These are phyloP conservation scores for Bruguiera sexangula DNA, from an alignment of 345 rosid genomes.

Conservation along the genomic window DNA sequence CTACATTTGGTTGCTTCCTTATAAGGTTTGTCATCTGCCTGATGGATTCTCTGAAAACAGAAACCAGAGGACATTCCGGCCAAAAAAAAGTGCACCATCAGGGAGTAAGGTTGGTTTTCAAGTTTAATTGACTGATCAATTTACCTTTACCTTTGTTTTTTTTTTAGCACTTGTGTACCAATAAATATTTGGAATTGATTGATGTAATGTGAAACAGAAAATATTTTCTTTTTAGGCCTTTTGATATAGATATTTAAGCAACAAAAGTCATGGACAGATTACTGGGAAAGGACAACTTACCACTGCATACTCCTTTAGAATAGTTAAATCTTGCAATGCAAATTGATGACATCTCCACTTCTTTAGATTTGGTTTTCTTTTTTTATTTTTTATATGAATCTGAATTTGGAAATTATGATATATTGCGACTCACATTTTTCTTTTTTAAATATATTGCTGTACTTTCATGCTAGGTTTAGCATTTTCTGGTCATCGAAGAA, in stretches of 20 bases:
- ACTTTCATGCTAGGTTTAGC: too few species aligned
- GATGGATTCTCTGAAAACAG: conserved; percentile 38
- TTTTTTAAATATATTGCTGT: too few species aligned
- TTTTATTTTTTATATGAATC: neutral
- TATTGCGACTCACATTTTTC: neutral
- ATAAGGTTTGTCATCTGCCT: conserved; percentile 12
- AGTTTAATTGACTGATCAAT: neutral
- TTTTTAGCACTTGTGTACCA: neutral
- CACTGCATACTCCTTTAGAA: neutral
- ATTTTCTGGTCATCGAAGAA: neutral
- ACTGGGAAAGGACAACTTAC: neutral
- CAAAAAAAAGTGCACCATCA: conserved; percentile 95
- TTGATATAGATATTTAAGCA: neutral
- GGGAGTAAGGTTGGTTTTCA: conserved; percentile 84
- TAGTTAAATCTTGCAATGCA: neutral
- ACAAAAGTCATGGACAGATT: neutral
- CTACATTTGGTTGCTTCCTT: neutral
- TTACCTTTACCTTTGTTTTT: neutral
- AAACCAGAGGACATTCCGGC: conserved; percentile 96
- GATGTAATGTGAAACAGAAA: neutral
- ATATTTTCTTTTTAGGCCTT: neutral
- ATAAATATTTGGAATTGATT: too few species aligned
- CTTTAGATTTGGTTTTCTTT: neutral
- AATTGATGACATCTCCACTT: neutral
- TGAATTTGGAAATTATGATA: neutral